Conservation (phyloP, 2,329 filamentous ascomycete species). For the Graphilbum fragrans region DNA sequence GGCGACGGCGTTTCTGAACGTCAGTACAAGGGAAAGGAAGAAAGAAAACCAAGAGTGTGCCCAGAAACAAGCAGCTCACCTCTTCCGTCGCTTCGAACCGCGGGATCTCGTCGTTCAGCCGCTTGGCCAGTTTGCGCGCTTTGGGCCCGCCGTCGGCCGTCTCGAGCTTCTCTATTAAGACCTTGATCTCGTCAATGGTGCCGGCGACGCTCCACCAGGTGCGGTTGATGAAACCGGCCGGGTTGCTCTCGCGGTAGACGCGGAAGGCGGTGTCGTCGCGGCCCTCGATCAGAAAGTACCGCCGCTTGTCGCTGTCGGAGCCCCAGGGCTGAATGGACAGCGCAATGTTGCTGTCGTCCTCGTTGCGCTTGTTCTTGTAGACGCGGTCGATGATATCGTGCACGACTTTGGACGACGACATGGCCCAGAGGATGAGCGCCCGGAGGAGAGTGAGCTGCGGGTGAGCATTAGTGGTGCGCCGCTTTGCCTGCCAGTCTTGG, state of each 20-base stretch:
- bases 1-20: constrained; percentile 71
- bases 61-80: constrained; percentile 31
- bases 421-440: constrained; percentile 75
- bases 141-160: constrained; percentile 68
- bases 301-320: constrained; percentile 63
- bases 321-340: constrained; percentile 73
- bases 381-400: constrained; percentile 72
- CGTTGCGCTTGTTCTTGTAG: constrained; percentile 79
- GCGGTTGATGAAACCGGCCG: constrained; percentile 51
- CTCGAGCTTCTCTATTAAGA: constrained; percentile 63
- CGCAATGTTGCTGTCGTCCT: constrained; percentile 69
- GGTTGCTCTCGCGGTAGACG: constrained; percentile 87
- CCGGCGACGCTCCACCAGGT: constrained; percentile 93
- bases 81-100: constrained; percentile 91
- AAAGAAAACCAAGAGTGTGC: neutral
- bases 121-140: constrained; percentile 64
- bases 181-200: constrained; percentile 72
- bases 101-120: constrained; percentile 68
- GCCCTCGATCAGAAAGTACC: constrained; percentile 90
- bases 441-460: constrained; percentile 70
- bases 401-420: constrained; percentile 77
- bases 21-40: neutral
- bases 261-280: constrained; percentile 89
- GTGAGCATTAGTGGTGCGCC: neutral
- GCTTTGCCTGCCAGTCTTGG: too few relatives aligned